Percentiles rank a stretch among this genome's conserved stretches.
These are phyloP conservation scores for Leishmania martiniquensis DNA, from an alignment of 208 protist species.

Conservation along the genomic window DNA sequence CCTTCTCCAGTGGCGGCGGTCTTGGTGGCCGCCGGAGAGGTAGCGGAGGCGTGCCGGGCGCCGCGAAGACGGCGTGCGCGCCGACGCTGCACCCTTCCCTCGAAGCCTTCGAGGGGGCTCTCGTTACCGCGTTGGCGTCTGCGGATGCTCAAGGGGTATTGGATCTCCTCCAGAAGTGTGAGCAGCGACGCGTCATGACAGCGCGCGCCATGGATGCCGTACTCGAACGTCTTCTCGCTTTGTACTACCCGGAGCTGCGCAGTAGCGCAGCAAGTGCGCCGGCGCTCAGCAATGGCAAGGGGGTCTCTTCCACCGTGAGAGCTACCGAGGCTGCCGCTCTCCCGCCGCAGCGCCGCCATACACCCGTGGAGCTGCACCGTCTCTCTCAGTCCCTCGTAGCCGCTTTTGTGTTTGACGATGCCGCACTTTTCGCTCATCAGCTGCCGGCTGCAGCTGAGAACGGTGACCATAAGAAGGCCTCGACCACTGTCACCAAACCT, in stretches of 20 bases:
- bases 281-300: neutral
- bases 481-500: neutral
- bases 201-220: conserved; percentile 54
- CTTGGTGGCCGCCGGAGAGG: neutral
- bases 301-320: neutral
- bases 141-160: conserved; percentile 54
- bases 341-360: neutral
- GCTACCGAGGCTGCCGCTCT: neutral
- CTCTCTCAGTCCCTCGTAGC: conserved; percentile 21
- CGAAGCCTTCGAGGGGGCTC: conserved; percentile 51
- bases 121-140: conserved; percentile 30
- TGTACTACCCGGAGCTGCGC: conserved; percentile 41
- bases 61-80: neutral
- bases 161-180: conserved; percentile 71
- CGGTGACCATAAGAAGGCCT: neutral
- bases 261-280: neutral
- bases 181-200: conserved; percentile 63
- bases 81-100: conserved; percentile 31
- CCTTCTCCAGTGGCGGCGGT: conserved; percentile 9
- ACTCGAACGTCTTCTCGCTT: conserved; percentile 36
- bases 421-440: conserved; percentile 17
- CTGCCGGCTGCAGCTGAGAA: neutral
- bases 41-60: neutral
- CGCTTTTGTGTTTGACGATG: conserved; percentile 27
- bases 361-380: conserved; percentile 20